A percentile compares a stretch with the other conserved stretches of the same genome.
phyloP scores from a whole-genome alignment of 108 stramenopile genomes.

The Tribonema minus region DNA sequence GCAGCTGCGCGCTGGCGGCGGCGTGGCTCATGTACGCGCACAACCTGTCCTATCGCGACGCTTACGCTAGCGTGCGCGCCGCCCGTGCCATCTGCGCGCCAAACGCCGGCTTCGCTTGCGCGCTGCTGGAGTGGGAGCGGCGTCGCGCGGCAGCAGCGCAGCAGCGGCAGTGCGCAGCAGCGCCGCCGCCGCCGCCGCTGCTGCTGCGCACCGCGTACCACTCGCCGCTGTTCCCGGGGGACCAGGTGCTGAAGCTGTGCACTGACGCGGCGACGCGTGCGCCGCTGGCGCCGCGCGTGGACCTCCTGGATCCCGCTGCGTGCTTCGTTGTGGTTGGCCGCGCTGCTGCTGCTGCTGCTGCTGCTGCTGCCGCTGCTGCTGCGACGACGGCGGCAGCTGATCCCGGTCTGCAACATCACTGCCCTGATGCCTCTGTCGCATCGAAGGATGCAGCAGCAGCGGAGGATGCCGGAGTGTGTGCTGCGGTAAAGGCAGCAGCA shows the following conservation, averaged over 20 bases:
- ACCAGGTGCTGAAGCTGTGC: conserved; percentile 36
- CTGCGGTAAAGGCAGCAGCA: too few relatives aligned
- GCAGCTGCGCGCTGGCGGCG: conserved; percentile 29
- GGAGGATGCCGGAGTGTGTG: too few relatives aligned
- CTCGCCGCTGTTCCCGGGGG: conserved; percentile 28
- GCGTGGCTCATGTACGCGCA: conserved; percentile 38
- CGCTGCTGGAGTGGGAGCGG: conserved; percentile 34
- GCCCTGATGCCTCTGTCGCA: too few relatives aligned
- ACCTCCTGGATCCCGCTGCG: not conserved
- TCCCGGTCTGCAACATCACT: too few relatives aligned
- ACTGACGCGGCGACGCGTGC: not conserved
- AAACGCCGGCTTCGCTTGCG: conserved; percentile 27
- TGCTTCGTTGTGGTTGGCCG: not conserved
- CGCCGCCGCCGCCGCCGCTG: conserved; percentile 13
- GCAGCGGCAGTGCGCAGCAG: not conserved
- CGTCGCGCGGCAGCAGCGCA: not conserved
- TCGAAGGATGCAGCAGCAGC: too few relatives aligned
- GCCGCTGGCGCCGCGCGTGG: not conserved
- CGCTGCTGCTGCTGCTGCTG: not conserved
- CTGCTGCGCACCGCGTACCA: conserved; percentile 26
- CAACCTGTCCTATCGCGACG: conserved; percentile 30
- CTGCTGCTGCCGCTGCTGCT: not conserved
- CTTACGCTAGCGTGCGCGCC: conserved; percentile 10
- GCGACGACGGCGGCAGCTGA: too few relatives aligned
- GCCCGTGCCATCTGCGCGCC: conserved; percentile 32